Evolutionary conservation across 352 stramenopile species (phyloP).

Genomic region (Globisporangium polare): DNA sequence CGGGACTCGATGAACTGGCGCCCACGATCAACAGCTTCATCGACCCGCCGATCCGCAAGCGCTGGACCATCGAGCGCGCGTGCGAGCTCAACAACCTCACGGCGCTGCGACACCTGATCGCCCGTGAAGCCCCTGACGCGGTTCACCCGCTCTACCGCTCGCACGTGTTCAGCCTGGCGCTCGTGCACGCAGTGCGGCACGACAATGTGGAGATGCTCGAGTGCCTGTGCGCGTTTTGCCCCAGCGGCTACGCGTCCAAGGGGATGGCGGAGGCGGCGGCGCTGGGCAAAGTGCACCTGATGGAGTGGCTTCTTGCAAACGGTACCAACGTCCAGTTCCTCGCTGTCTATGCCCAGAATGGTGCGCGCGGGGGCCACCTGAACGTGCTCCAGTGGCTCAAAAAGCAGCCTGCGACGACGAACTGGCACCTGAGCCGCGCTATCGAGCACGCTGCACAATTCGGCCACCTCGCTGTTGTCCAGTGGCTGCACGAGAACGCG

Average conservation of each 20-base stretch:
- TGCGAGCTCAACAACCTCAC: not conserved
- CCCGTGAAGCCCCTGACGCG: not conserved
- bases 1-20: not conserved
- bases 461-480: not conserved
- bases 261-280: not conserved
- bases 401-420: not conserved
- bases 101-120: not conserved
- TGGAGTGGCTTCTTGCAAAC: not conserved
- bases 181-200: not conserved
- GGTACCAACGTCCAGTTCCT: not conserved
- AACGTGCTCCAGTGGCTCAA: not conserved
- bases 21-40: not conserved
- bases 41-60: not conserved
- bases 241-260: not conserved
- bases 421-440: not conserved
- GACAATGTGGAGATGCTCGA: not conserved
- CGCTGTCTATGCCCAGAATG: not conserved
- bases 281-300: conserved; percentile 1
- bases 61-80: conserved; percentile 6
- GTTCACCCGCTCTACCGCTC: conserved; percentile 1
- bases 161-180: not conserved
- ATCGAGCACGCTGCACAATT: not conserved
- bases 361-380: not conserved
- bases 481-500: not conserved
- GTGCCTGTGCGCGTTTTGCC: not conserved